These are phyloP conservation scores for Scheffersomyces insectosa DNA, from an alignment of 1,139 yeast species.

Conservation along the genomic window DNA sequence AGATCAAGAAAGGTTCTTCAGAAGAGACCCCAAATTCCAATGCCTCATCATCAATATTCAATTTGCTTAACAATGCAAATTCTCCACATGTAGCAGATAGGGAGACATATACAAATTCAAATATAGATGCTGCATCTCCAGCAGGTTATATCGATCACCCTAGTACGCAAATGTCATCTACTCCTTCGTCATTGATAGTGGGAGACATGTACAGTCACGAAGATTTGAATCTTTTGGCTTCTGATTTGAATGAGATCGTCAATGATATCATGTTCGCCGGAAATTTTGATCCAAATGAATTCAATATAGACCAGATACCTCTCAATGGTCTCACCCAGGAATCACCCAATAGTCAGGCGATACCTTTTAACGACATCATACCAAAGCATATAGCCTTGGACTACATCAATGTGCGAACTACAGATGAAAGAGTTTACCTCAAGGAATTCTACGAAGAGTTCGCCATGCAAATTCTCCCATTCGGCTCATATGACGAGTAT, in stretches of 20 bases:
- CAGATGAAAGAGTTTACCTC: constrained; percentile 51
- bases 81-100: not conserved
- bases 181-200: constrained; percentile 6
- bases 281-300: not conserved
- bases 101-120: not conserved
- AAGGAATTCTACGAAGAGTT: constrained; percentile 61
- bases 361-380: constrained; percentile 11
- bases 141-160: not conserved
- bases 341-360: not conserved
- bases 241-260: constrained; percentile 46
- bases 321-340: not conserved
- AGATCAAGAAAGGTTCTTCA: not conserved
- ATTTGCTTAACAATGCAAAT: not conserved
- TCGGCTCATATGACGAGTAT: constrained; percentile 47
- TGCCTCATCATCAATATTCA: not conserved
- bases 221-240: constrained; percentile 40
- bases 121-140: not conserved
- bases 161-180: not conserved
- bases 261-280: constrained; percentile 32
- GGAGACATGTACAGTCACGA: constrained; percentile 25
- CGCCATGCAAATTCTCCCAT: constrained; percentile 63
- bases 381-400: constrained; percentile 36
- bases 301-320: not conserved
- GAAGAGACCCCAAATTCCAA: not conserved
- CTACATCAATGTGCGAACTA: constrained; percentile 35